phyloP scores from a whole-genome alignment of 352 stramenopile species.

The Phytopythium montanum region DNA sequence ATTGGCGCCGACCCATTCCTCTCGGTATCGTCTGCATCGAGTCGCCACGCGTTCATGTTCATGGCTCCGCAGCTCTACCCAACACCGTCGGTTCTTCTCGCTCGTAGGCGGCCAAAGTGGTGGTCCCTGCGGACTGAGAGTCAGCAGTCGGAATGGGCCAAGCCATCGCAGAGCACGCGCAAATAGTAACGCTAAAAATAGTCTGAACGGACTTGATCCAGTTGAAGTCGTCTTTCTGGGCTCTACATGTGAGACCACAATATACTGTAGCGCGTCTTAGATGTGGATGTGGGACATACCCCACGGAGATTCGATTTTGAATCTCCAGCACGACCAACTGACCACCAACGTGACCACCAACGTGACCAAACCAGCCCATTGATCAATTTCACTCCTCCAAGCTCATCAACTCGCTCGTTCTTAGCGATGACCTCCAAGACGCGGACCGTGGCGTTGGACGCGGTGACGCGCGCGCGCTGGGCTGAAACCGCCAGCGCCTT shows the following conservation, averaged over 20 bases:
- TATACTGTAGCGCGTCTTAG: too few relatives aligned
- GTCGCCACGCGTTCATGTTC: constrained; percentile 4
- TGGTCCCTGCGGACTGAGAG: not conserved
- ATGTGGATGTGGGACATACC: too few relatives aligned
- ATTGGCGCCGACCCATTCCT: too few relatives aligned
- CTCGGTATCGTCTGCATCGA: constrained; percentile 2
- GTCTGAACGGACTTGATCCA: not conserved
- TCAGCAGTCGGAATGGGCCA: not conserved
- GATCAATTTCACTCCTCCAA: too few relatives aligned
- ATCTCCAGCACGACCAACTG: too few relatives aligned
- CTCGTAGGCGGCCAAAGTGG: not conserved
- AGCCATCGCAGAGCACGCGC: not conserved
- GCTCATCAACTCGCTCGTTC: too few relatives aligned
- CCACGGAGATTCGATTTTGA: too few relatives aligned
- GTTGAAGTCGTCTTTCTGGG: too few relatives aligned
- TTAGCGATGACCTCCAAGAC: not conserved
- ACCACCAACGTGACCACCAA: too few relatives aligned
- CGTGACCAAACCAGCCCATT: too few relatives aligned
- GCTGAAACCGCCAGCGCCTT: constrained; percentile 17
- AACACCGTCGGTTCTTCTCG: not conserved
- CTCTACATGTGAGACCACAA: too few relatives aligned
- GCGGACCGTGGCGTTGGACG: not conserved
- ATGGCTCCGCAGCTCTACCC: too few relatives aligned
- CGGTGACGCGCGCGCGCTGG: constrained; percentile 13
- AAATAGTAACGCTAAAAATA: not conserved